Base-by-base conservation (phyloP, 352 stramenopile genomes). In the Plasmopara muralis region DNA sequence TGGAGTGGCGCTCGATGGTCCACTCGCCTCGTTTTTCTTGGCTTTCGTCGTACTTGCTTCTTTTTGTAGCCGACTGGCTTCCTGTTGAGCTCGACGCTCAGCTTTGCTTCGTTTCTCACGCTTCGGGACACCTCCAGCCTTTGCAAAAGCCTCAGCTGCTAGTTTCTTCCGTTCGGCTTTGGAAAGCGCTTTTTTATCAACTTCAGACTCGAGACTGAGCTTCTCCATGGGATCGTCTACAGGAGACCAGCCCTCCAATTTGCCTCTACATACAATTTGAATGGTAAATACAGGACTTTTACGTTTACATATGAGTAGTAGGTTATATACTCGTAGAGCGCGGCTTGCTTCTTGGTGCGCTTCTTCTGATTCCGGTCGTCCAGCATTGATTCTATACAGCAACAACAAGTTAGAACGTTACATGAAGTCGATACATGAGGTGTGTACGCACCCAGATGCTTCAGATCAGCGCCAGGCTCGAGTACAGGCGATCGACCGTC, bases 91-190 rank as follows among this genome's bases (percentile, higher is more conserved):
- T 7, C 92, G 80, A 43, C 94, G 83, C 67, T 98, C 89, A 18
- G 89, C 86, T 60, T 98, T 98, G 51, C 59, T 87, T 28, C 97
- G 60, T 66, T 97, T 97, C 46, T 85, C 78, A 13, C 75, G 64
- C 61, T 85, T 86, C 14, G 73, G 56, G 7, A 63, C 55, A 9
- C 52, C 66, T 8, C 70, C 70, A 12, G 61, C 44, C 41, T 76
- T 80, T 8, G 78, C 69, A 46, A 89, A 89, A 20, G 69, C 74
- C 44, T 85, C 78, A 14, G 74, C 75, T 25, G 78, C 77, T 63
- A 83, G 58, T 46, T 84, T 83, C 69, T 87, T 87, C 58, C 74
- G 72, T 53, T 87, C 77, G 0, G 72, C 77, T 50, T 87, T 87
- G 31, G 57, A 75, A 6, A 85, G 41, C 46, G 72, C 60, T 57